phyloP scores from a whole-genome alignment of 1,139 yeast genomes.

The Candida smagusa region DNA sequence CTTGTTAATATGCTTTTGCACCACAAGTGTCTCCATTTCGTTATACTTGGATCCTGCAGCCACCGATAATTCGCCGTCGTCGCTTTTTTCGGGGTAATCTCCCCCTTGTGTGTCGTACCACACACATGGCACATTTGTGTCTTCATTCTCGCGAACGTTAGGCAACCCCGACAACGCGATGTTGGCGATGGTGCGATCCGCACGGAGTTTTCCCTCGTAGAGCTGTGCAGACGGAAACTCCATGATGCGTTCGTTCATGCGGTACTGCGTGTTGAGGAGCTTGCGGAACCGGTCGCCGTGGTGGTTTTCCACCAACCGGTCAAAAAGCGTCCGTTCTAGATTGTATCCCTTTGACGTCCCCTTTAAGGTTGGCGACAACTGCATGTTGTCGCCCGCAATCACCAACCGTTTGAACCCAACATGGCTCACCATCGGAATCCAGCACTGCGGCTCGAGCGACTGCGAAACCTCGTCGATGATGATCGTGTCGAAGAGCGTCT shows the following conservation, averaged over 20 bases:
- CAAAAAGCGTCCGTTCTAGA: constrained; percentile 72
- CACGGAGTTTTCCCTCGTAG: constrained; percentile 61
- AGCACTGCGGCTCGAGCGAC: constrained; percentile 90
- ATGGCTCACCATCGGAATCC: constrained; percentile 86
- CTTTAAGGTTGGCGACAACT: constrained; percentile 77
- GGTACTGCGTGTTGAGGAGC: constrained; percentile 70
- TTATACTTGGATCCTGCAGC: constrained; percentile 57
- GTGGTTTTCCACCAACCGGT: constrained; percentile 62
- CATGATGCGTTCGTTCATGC: constrained; percentile 84
- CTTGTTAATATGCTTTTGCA: constrained; percentile 49
- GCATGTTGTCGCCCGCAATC: constrained; percentile 85
- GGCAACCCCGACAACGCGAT: constrained; percentile 56
- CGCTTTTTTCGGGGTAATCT: constrained; percentile 60
- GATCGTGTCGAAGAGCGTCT: constrained; percentile 66
- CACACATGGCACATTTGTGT: constrained; percentile 35
- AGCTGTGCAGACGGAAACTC: constrained; percentile 67
- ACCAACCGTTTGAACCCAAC: constrained; percentile 58
- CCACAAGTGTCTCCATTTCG: constrained; percentile 68
- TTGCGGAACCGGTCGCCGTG: constrained; percentile 47
- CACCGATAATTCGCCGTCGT: constrained; percentile 28
- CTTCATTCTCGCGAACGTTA: constrained; percentile 40
- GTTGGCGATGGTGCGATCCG: constrained; percentile 57
- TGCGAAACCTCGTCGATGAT: constrained; percentile 96
- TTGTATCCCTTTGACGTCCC: constrained; percentile 23
- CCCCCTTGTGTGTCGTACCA: constrained; percentile 98